phyloP scores from a whole-genome alignment of 148 eudicot species.

The Dianthus caryophyllus region DNA sequence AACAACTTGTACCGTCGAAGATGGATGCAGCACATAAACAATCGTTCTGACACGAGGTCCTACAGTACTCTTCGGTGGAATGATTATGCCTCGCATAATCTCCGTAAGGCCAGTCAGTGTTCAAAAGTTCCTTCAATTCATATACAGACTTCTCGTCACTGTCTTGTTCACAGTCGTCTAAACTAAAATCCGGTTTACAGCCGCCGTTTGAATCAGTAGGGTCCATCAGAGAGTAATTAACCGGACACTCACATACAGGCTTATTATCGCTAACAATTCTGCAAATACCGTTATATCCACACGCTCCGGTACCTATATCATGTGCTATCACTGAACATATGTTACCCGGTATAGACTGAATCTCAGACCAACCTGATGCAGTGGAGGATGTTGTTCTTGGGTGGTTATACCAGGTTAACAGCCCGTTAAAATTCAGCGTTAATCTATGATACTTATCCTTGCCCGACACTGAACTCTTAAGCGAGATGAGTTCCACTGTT shows the following conservation, averaged over 20 bases:
- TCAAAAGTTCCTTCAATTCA: conserved; percentile 15
- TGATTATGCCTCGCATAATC: conserved; percentile 26
- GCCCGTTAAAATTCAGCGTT: conserved; percentile 44
- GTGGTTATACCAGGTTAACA: conserved; percentile 37
- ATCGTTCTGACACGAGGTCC: conserved; percentile 35
- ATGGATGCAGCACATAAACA: conserved; percentile 47
- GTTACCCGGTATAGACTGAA: conserved; percentile 33
- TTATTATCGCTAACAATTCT: conserved; percentile 23
- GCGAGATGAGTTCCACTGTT: conserved; percentile 15
- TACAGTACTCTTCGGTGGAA: conserved; percentile 22
- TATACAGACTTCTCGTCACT: conserved; percentile 9
- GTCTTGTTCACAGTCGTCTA: conserved; percentile 12
- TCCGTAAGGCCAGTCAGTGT: conserved; percentile 29
- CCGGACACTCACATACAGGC: conserved; percentile 45
- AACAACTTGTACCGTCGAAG: conserved; percentile 6
- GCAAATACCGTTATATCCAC: conserved; percentile 62
- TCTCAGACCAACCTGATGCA: conserved; percentile 23
- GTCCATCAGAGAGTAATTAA: conserved; percentile 34
- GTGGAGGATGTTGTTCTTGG: conserved; percentile 21
- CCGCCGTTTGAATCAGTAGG: conserved; percentile 39
- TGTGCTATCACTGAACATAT: conserved; percentile 26
- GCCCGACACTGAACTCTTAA: not conserved
- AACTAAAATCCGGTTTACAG: conserved; percentile 37
- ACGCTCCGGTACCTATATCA: conserved; percentile 33
- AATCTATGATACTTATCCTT: conserved; percentile 37